Percentiles rank a stretch among this genome's conserved stretches.
Evolutionary conservation across 371 early-diverging fungal species (phyloP).

Genomic region (Mucor indicus): DNA sequence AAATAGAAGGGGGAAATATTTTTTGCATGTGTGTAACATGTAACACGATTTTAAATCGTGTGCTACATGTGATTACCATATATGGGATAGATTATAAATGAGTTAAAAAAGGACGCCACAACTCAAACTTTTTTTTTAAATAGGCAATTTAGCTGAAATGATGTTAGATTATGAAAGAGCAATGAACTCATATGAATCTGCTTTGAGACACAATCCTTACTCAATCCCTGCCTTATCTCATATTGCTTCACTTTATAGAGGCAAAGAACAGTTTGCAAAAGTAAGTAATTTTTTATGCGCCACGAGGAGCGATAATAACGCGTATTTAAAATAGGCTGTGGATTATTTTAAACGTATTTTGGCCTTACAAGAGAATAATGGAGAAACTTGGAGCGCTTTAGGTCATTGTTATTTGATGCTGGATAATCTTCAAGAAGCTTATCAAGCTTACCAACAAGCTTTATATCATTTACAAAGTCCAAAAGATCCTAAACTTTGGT

Average conservation of each 20-base stretch:
- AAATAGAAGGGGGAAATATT: not conserved
- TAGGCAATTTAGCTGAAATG: slow-evolving; percentile 71
- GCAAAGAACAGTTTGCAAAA: slow-evolving; percentile 61
- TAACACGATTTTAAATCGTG: slow-evolving; percentile 1
- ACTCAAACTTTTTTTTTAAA: slow-evolving; percentile 2
- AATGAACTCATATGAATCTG: slow-evolving; percentile 78
- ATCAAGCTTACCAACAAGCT: slow-evolving; percentile 42
- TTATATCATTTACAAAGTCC: slow-evolving; percentile 36
- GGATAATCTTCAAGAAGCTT: slow-evolving; percentile 91
- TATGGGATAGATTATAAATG: slow-evolving; percentile 4
- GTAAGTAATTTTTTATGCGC: slow-evolving; percentile 32
- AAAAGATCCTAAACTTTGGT: slow-evolving; percentile 95
- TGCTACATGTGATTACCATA: slow-evolving; percentile 4
- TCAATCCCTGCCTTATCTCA: slow-evolving; percentile 75
- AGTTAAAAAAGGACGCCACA: slow-evolving; percentile 11
- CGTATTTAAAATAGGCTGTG: no score
- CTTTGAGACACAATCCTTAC: slow-evolving; percentile 87
- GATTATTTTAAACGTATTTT: slow-evolving; percentile 74
- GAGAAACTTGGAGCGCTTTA: slow-evolving; percentile 90
- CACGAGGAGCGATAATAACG: slow-evolving; percentile 90
- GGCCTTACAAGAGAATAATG: slow-evolving; percentile 73
- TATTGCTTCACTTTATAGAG: slow-evolving; percentile 69
- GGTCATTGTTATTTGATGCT: slow-evolving; percentile 93
- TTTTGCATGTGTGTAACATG: slow-evolving; percentile 8
- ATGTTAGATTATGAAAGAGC: slow-evolving; percentile 81